Evolutionary conservation across 176 grass and related monocot species (phyloP).

Genomic region (Secale cereale): DNA sequence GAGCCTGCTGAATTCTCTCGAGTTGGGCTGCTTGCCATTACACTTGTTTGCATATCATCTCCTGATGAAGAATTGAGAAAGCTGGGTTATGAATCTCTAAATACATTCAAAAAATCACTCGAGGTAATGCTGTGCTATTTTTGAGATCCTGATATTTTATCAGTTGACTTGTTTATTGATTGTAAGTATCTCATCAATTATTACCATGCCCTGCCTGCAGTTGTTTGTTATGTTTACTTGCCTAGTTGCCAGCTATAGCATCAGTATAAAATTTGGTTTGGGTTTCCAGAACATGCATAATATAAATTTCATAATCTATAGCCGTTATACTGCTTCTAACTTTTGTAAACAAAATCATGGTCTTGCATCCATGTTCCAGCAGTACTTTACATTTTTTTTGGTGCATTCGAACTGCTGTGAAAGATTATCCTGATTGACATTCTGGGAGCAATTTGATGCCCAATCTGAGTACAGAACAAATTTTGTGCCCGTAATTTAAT

Average conservation of each 20-base stretch:
- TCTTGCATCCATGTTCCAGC: conserved; percentile 1
- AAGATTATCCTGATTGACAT: not conserved
- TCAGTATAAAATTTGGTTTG: not conserved
- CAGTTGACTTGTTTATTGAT: conserved; percentile 6
- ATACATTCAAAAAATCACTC: conserved; percentile 62
- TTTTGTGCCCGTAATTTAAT: conserved; percentile 11
- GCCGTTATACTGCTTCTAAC: not conserved
- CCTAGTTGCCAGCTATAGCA: not conserved
- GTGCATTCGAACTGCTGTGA: not conserved
- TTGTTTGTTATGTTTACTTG: not conserved
- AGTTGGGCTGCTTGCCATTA: conserved; percentile 81
- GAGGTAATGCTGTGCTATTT: conserved; percentile 56
- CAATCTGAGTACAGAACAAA: conserved; percentile 1
- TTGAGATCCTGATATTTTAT: conserved; percentile 11
- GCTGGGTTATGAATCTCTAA: conserved; percentile 80
- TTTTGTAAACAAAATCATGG: not conserved
- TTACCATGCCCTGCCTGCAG: not conserved
- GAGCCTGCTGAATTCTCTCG: conserved; percentile 80
- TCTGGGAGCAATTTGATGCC: conserved; percentile 11
- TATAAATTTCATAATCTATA: not conserved
- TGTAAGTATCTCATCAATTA: not conserved
- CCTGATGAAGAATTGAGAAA: conserved; percentile 73
- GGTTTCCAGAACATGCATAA: not conserved
- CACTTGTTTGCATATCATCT: conserved; percentile 79
- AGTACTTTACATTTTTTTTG: conserved; percentile 7